Evolutionary conservation across 768 basidiomycete genomes (phyloP).

Genomic region (Butyriboletus loyo): DNA sequence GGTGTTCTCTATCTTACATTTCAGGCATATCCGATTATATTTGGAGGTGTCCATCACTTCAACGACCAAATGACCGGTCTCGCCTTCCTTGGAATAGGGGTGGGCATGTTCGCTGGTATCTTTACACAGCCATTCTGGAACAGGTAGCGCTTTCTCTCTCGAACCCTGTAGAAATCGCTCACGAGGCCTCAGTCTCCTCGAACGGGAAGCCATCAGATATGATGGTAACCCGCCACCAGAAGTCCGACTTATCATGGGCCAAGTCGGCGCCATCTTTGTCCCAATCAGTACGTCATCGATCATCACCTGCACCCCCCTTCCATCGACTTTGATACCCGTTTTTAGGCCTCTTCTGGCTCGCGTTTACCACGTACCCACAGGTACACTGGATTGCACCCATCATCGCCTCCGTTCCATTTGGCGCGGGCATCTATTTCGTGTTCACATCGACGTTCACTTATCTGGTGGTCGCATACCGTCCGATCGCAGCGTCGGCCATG

Average conservation of each 20-base stretch:
- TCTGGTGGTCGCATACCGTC: constrained; percentile 49
- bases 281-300: constrained; percentile 48
- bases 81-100: constrained; percentile 49
- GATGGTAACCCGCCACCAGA: constrained; percentile 60
- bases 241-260: constrained; percentile 59
- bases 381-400: constrained; percentile 50
- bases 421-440: constrained; percentile 56
- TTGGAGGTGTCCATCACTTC: constrained; percentile 48
- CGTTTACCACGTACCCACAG: constrained; percentile 47
- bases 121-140: constrained; percentile 47
- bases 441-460: constrained; percentile 69
- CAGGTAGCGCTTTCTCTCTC: constrained; percentile 12
- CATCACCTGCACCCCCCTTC: background rate
- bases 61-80: constrained; percentile 48
- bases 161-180: background rate
- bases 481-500: constrained; percentile 57
- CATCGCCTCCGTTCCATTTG: constrained; percentile 45
- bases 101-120: constrained; percentile 42
- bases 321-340: background rate
- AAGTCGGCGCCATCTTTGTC: constrained; percentile 63
- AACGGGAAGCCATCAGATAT: constrained; percentile 36
- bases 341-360: constrained; percentile 50
- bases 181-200: constrained; percentile 34
- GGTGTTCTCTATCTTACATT: constrained; percentile 48
- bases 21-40: constrained; percentile 59